phyloP scores from a whole-genome alignment of 768 basidiomycete genomes.

The Mycena galericulata region DNA sequence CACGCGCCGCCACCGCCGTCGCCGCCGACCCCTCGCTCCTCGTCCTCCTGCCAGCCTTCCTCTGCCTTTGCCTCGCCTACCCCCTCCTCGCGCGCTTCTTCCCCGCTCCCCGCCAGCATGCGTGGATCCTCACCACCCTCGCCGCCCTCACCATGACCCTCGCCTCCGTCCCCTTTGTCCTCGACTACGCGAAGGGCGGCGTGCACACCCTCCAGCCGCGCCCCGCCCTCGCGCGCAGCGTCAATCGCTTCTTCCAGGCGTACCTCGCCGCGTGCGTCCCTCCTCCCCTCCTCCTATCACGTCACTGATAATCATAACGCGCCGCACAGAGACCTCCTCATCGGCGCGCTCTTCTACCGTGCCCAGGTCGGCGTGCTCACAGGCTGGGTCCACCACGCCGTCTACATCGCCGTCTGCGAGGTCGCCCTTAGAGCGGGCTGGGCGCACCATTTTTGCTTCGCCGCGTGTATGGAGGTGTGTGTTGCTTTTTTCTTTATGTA shows the following conservation, averaged over 20 bases:
- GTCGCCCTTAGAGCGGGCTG: conserved; percentile 42
- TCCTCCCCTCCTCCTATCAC: neutral
- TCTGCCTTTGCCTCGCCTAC: conserved; percentile 36
- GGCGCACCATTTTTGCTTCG: conserved; percentile 52
- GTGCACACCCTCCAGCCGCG: neutral
- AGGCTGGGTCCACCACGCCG: conserved; percentile 61
- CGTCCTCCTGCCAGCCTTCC: conserved; percentile 35
- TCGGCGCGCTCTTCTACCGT: conserved; percentile 54
- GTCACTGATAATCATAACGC: neutral
- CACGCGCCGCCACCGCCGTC: neutral
- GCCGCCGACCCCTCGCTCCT: neutral
- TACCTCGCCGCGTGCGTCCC: conserved; percentile 12
- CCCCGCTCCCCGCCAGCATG: conserved; percentile 48
- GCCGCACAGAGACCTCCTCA: conserved; percentile 50
- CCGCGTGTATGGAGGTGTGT: conserved; percentile 43
- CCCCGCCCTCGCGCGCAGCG: neutral
- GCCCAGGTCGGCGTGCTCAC: conserved; percentile 57
- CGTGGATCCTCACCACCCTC: conserved; percentile 57
- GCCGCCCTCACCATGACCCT: conserved; percentile 52
- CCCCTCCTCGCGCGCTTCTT: conserved; percentile 38
- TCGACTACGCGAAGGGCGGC: conserved; percentile 33
- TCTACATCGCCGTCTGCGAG: conserved; percentile 54
- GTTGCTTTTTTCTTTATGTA: neutral
- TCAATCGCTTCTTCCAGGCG: conserved; percentile 50
- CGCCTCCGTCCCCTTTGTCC: conserved; percentile 50